Conservation (phyloP, 768 basidiomycete genomes). For the Trametes sanguinea region DNA sequence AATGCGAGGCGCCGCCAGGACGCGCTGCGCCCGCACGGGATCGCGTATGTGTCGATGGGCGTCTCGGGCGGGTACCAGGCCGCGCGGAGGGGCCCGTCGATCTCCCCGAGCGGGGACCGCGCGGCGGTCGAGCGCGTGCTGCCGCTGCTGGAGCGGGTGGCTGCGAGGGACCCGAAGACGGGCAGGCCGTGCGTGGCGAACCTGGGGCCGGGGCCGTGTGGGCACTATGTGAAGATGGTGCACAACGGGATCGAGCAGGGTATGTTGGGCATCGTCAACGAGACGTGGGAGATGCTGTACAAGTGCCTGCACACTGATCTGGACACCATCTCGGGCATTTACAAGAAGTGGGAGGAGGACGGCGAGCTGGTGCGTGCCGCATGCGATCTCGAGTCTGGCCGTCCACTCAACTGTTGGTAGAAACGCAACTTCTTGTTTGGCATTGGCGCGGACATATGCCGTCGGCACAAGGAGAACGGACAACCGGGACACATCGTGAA, state of each 20-base stretch:
- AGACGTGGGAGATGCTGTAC: conserved; percentile 27
- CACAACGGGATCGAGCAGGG: conserved; percentile 33
- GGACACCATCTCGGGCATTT: conserved; percentile 24
- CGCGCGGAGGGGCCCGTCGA: conserved; percentile 26
- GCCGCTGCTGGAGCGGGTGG: conserved; percentile 24
- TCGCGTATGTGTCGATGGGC: conserved; percentile 28
- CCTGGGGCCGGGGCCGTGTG: conserved; percentile 25
- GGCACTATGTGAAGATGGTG: conserved; percentile 31
- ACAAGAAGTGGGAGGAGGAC: conserved; percentile 17
- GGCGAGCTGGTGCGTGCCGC: conserved; percentile 24
- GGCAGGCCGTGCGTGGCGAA: conserved; percentile 24
- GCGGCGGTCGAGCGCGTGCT: conserved; percentile 23
- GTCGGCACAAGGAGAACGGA: conserved; percentile 20
- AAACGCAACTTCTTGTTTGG: conserved; percentile 25
- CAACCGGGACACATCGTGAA: conserved; percentile 21
- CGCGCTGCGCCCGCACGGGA: conserved; percentile 12
- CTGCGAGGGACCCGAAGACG: conserved; percentile 24
- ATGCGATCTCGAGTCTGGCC: not conserved
- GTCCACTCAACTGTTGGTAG: conserved; percentile 1
- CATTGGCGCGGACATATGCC: conserved; percentile 28
- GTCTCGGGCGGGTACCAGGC: conserved; percentile 29
- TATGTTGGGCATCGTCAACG: conserved; percentile 24
- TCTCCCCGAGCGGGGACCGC: conserved; percentile 26
- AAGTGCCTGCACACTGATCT: conserved; percentile 22
- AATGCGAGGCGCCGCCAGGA: conserved; percentile 24